Base-by-base conservation (phyloP, 208 protist species). In the Acanthamoeba royreba region DNA sequence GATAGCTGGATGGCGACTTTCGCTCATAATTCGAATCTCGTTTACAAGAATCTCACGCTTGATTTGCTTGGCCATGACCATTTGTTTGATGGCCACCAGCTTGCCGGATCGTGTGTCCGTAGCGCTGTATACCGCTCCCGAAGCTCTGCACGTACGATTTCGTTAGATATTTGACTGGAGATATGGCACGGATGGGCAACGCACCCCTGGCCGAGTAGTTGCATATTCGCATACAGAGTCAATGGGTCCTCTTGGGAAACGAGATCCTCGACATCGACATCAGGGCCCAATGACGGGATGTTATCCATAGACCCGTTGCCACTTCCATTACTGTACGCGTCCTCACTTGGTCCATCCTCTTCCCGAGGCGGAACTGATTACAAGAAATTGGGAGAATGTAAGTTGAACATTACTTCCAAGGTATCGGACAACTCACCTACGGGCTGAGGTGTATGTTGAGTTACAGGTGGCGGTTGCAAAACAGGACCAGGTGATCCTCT, bases 41-140 rank as follows among this genome's bases (percentile, higher is more conserved):
- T 81, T 81, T 15, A 81, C 28, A 33, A 81, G 15, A 40, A 81
- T 81, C 22, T 81, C 69, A 22, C 28, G 25, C 69, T 81, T 81
- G n/a, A 61, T n/a, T n/a, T 81, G 69, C 28, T 81, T n/a, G 69
- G 69, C 69, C 19, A 81, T 81, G 69, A 81, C 28, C 69, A 81
- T 81, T 81, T 81, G 69, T 33, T 81, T 81, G 69, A 81, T 81
- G 19, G 69, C 69, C 15, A 81, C 69, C 19, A 22, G 17, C 17
- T 81, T 81, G 69, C 69, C 69, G 17, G 69, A 33, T 17, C 69
- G 69, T 33, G 69, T 81, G 33, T 81, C 69, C 25, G 69, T 81
- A 40, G 69, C 69, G 28, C 17, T 19, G 28, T 81, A 81, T n/a
- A 81, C 69, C 15, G 69, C 17, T 40, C 69, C 69, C 33, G 69